Conservation (phyloP, 345 rosid species). For the Melastoma malabathricum region DNA sequence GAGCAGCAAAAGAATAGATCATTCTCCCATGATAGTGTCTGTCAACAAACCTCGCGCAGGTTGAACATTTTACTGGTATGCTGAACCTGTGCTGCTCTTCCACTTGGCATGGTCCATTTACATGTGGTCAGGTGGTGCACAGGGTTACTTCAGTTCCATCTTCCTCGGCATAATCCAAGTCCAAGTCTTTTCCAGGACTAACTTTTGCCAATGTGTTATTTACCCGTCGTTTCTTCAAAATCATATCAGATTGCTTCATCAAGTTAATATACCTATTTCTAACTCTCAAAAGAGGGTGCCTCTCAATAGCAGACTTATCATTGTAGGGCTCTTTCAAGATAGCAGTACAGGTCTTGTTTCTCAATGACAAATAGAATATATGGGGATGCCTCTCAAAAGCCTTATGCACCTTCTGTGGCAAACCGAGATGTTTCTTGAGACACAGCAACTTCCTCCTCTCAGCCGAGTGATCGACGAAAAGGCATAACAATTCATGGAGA, state of each 20-base stretch:
- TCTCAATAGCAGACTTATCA: slow-evolving; percentile 27
- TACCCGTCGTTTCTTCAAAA: slow-evolving; percentile 33
- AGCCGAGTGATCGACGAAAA: slow-evolving; percentile 29
- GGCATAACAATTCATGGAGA: slow-evolving; percentile 12
- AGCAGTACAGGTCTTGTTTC: no score
- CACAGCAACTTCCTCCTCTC: no score
- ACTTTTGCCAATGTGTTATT: slow-evolving; percentile 10
- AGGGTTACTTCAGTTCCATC: slow-evolving; percentile 3
- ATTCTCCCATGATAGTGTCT: no score
- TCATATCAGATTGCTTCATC: slow-evolving; percentile 41
- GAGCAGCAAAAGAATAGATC: no score
- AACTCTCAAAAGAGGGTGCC: slow-evolving; percentile 48
- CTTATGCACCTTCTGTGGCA: no score
- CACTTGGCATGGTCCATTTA: slow-evolving; percentile 22
- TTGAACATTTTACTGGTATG: no score
- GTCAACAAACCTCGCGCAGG: no score
- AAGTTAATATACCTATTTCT: slow-evolving; percentile 52
- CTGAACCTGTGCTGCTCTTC: no score
- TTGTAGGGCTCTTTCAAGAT: slow-evolving; percentile 57
- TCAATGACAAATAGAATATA: no score
- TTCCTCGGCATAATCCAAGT: slow-evolving; percentile 28
- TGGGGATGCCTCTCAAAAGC: slow-evolving; percentile 5
- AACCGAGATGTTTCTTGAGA: no score
- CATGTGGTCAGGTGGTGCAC: slow-evolving; percentile 6
- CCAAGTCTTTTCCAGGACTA: slow-evolving; percentile 21